These are phyloP conservation scores for Suillus occidentalis DNA, from an alignment of 768 basidiomycete species.

Conservation along the genomic window DNA sequence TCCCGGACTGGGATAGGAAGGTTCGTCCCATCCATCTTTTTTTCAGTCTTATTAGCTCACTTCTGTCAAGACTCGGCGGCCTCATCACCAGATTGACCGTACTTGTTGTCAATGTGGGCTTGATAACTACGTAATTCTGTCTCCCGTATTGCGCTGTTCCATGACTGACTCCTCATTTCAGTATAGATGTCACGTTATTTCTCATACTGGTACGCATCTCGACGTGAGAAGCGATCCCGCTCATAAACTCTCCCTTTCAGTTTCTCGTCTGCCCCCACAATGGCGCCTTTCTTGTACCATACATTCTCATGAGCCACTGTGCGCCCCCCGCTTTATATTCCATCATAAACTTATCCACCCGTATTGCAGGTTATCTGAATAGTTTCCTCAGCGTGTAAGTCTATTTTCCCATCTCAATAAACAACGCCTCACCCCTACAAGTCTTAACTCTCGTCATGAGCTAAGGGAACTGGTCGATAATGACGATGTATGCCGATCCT, in stretches of 20 bases:
- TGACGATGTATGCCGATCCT: conserved; percentile 21
- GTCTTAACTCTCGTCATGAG: conserved; percentile 30
- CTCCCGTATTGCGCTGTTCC: background rate
- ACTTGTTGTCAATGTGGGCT: conserved; percentile 36
- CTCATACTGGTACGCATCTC: conserved; percentile 22
- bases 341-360: background rate
- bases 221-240: background rate
- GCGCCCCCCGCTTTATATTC: conserved; percentile 9
- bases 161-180: conserved; percentile 6
- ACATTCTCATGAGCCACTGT: conserved; percentile 41
- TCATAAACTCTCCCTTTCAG: conserved; percentile 13
- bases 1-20: conserved; percentile 31
- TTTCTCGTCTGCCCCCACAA: conserved; percentile 37
- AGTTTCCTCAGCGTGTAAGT: conserved; percentile 39
- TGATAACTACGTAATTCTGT: conserved; percentile 33
- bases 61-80: conserved; percentile 27
- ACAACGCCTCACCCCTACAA: conserved; percentile 6
- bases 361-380: conserved; percentile 34
- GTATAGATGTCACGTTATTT: conserved; percentile 30
- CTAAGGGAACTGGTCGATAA: conserved; percentile 28
- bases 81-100: conserved; percentile 34
- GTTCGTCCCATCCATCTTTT: conserved; percentile 12
- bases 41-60: background rate
- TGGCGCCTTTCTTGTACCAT: conserved; percentile 36
- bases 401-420: too few species aligned